Evolutionary conservation across 1,139 yeast species (phyloP).

Genomic region (Hyphopichia fennica): DNA sequence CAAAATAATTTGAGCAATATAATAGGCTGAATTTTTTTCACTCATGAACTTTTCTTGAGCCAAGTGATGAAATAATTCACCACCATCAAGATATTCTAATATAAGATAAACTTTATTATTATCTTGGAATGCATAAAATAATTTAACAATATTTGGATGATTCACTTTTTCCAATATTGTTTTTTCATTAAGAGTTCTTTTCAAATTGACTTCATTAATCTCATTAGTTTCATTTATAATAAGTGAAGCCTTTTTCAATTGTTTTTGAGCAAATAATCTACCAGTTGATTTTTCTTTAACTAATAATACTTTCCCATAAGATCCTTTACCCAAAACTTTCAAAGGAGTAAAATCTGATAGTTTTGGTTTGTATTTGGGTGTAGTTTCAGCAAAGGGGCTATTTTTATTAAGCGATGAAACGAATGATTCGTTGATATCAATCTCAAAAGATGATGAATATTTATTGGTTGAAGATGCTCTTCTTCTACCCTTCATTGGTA

Average conservation of each 20-base stretch:
- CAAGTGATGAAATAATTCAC: conserved; percentile 85
- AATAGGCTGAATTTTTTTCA: conserved; percentile 77
- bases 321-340: conserved; percentile 86
- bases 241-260: conserved; percentile 69
- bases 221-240: conserved; percentile 40
- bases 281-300: conserved; percentile 70
- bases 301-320: conserved; percentile 84
- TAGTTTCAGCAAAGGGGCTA: neutral
- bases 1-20: conserved; percentile 82
- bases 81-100: conserved; percentile 89
- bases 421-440: conserved; percentile 25
- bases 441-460: conserved; percentile 18
- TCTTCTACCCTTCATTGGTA: conserved; percentile 11
- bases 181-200: conserved; percentile 43
- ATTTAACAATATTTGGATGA: conserved; percentile 86
- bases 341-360: conserved; percentile 69
- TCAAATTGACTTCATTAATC: conserved; percentile 35
- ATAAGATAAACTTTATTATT: conserved; percentile 73
- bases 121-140: conserved; percentile 90
- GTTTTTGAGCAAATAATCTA: conserved; percentile 83
- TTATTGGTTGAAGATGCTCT: conserved; percentile 13
- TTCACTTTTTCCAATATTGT: conserved; percentile 46
- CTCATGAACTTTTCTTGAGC: conserved; percentile 51
- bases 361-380: conserved; percentile 25
- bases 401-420: conserved; percentile 22